These are phyloP conservation scores for Diaporthe vaccinii DNA, from an alignment of 2,329 filamentous ascomycete species.

Conservation along the genomic window DNA sequence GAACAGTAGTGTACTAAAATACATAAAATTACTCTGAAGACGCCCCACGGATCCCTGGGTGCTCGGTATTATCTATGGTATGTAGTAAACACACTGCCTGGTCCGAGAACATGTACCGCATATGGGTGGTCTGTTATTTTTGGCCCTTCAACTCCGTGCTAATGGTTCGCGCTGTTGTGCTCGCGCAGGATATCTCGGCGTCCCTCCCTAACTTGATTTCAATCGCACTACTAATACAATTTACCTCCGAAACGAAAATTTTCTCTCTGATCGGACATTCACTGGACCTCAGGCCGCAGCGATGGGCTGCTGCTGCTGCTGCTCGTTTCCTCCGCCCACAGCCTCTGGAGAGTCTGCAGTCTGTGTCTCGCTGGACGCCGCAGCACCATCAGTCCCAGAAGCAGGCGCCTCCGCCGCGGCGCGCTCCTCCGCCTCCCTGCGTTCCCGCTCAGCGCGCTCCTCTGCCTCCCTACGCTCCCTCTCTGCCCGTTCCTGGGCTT, in stretches of 20 bases:
- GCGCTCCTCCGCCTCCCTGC: slow-evolving; percentile 48
- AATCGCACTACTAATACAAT: slow-evolving; percentile 31
- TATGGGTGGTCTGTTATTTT: background rate
- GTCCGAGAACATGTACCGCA: background rate
- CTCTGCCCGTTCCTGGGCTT: slow-evolving; percentile 64
- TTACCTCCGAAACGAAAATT: background rate
- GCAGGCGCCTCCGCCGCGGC: slow-evolving; percentile 47
- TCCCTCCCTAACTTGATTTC: background rate
- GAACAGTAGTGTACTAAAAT: background rate
- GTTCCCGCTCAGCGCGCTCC: slow-evolving; percentile 54
- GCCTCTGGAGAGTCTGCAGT: background rate
- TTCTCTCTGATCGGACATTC: too few species aligned
- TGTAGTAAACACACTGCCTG: background rate
- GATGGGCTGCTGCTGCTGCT: slow-evolving; percentile 34
- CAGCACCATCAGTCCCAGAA: slow-evolving; percentile 40
- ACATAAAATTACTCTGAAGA: background rate
- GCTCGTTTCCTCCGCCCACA: background rate
- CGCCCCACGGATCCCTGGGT: too few species aligned
- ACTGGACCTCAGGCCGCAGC: background rate
- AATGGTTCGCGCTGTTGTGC: slow-evolving; percentile 23
- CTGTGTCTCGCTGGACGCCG: slow-evolving; percentile 17
- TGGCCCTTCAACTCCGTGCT: slow-evolving; percentile 36
- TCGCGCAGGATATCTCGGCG: slow-evolving; percentile 38
- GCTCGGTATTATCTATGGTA: slow-evolving; percentile 17
- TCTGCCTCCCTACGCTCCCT: slow-evolving; percentile 59